Evolutionary conservation across 805 yeast species (phyloP), one percentile per base, ranked within the genome.

Genomic region (Myxozyma udenii): DNA sequence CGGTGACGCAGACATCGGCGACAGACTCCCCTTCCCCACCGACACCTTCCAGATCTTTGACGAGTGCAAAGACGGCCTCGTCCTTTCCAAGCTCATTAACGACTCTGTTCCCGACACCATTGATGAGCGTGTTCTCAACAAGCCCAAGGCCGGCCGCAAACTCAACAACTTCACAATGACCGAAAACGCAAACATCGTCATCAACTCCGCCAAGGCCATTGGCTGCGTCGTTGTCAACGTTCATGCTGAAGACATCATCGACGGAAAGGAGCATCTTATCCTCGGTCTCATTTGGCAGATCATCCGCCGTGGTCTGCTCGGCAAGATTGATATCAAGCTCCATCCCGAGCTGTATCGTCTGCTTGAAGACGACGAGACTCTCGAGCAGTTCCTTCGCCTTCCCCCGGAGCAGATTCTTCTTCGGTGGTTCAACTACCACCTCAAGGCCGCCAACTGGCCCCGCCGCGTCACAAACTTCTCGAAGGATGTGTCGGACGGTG

Each of bases 71-170:
- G 98, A 93, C 69, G 98, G 98, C 61, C 75, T 93, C 64, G 89
- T 93, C 24, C 75, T 93, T 51, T 89, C 98, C 19, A 87, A 88
- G 69, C 82, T 93, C 67, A 89, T 93, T 69, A 93, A 93, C 68
- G 98, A 93, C 71, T 88, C 97, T 28, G 98, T 93, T 30, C 96
- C 98, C 6, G 96, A 93, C 51, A 93, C 98, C 9, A 93, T 93
- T 64, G 98, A 93, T 73, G 90, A 97, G 7, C 86, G 98, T 77
- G 98, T 93, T 16, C 78, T 93, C 67, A 93, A 93, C 70, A 74
- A 83, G 68, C 95, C 98, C 23, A 85, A 84, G 68, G 78, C 78
- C 61, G 85, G 85, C 53, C 90, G 87, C 71, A 71, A 78, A 16
- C 78, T 93, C 68, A 93, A 93, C 75, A 87, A 88, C 66, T 93